A percentile compares a stretch with the other conserved stretches of the same genome.
phyloP scores from a whole-genome alignment of 306 rosid species.

The Cucumis cinereus region DNA sequence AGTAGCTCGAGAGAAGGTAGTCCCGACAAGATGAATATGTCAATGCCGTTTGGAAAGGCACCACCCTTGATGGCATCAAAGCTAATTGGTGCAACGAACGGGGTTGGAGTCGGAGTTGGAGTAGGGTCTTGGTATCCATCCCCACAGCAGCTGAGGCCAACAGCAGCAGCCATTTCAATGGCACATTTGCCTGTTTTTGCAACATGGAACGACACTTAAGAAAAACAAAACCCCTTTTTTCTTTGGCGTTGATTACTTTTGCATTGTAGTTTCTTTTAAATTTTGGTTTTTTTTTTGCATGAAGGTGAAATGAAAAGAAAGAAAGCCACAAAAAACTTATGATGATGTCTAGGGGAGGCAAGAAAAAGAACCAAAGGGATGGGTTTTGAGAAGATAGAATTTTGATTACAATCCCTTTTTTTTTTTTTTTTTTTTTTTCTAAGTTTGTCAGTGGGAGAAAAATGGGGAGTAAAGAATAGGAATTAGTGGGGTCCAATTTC shows the following conservation, averaged over 20 bases:
- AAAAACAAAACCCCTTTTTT: neutral
- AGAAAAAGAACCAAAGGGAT: neutral
- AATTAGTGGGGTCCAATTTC: neutral
- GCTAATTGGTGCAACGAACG: slow-evolving; percentile 8
- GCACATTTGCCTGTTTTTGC: slow-evolving; percentile 72
- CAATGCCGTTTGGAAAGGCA: neutral
- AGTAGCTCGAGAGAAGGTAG: slow-evolving; percentile 35
- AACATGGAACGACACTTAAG: slow-evolving; percentile 36
- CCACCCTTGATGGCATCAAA: neutral
- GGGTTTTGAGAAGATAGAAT: neutral
- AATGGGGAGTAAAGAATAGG: neutral
- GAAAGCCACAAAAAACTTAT: neutral
- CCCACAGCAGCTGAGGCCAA: slow-evolving; percentile 37
- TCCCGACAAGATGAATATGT: neutral
- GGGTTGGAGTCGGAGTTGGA: neutral
- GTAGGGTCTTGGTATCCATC: slow-evolving; percentile 45
- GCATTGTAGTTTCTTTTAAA: neutral
- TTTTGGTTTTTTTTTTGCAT: slow-evolving; percentile 1
- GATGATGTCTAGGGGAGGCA: slow-evolving; percentile 5
- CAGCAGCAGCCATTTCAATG: slow-evolving; percentile 22
- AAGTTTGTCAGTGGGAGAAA: neutral
- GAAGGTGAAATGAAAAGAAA: slow-evolving; percentile 1
- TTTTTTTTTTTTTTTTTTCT: neutral
- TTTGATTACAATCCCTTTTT: neutral
- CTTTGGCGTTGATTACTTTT: neutral